Evolutionary conservation across 768 basidiomycete species (phyloP).

Genomic region (Russula lepida): DNA sequence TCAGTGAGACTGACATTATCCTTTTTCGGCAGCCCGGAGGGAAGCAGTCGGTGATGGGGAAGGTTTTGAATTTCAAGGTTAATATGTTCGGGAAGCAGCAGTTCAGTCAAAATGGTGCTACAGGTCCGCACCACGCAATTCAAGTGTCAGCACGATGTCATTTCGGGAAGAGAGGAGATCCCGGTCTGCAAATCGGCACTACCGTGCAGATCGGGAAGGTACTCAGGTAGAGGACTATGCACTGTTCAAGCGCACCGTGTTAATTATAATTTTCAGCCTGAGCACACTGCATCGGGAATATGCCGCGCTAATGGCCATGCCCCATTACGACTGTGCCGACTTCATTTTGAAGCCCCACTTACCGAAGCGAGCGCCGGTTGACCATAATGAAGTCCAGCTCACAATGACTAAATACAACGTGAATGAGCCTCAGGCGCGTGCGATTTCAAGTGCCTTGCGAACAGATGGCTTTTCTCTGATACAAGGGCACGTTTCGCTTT

Average conservation of each 20-base stretch:
- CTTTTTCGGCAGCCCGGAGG: constrained; percentile 55
- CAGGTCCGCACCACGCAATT: constrained; percentile 18
- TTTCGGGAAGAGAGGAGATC: constrained; percentile 32
- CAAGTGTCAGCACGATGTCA: constrained; percentile 24
- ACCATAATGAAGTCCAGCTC: constrained; percentile 44
- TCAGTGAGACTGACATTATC: constrained; percentile 82
- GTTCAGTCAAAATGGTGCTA: constrained; percentile 50
- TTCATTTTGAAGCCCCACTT: constrained; percentile 64
- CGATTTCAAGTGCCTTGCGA: constrained; percentile 68
- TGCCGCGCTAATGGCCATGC: constrained; percentile 72
- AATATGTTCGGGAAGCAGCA: constrained; percentile 41
- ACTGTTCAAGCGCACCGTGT: background rate
- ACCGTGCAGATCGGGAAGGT: constrained; percentile 74
- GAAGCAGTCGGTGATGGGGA: constrained; percentile 57
- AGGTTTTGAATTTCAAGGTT: constrained; percentile 45
- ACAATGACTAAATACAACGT: constrained; percentile 65
- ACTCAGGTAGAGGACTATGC: constrained; percentile 51
- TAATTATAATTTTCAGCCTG: constrained; percentile 43
- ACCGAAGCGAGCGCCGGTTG: constrained; percentile 36
- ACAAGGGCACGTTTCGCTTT: constrained; percentile 61
- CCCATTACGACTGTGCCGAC: constrained; percentile 71
- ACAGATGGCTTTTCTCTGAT: constrained; percentile 80
- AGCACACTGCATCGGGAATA: constrained; percentile 92
- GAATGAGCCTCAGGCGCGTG: constrained; percentile 91
- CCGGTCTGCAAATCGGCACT: constrained; percentile 54